Evolutionary conservation across 306 rosid genomes (phyloP), one percentile per base, ranked within the genome.

Genomic region (Mimosa bimucronata): DNA sequence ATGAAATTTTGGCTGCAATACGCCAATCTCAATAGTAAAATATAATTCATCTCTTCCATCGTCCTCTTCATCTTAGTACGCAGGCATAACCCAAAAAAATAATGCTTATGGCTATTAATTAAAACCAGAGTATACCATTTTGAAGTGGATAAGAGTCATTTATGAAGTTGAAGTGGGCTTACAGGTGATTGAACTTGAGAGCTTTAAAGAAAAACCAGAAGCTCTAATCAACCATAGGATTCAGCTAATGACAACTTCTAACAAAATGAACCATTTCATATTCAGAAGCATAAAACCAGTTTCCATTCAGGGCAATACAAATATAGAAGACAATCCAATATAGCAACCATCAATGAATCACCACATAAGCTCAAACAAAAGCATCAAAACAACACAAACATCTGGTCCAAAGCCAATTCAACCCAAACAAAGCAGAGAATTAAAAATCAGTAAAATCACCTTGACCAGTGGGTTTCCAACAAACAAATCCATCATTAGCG

Each of bases 401-500:
- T 5, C 58, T 16, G 61, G 19, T 68, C 26, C 38, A 25, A 25
- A 58, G 26, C 2, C 18, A 50, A 18, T 16, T 23, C n/a, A 34
- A 23, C 13, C n/a, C 0, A 42, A 69, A 28, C 0, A 55, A 76
- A 26, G 19, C 14, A n/a, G 70, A 66, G 38, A 53, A 19, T 2
- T 76, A n/a, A 11, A 34, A 6, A 34, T 7, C 58, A 52, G 58
- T 7, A 1, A 18, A 52, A 55, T 46, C 29, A 94, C 97, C 98
- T 87, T 23, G 85, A 77, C 53, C 11, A 45, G 18, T 15, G 26
- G 90, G 78, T 28, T 78, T 80, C 2, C 86, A 77, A 53, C 99
- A 95, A 10, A 73, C 19, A 41, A 81, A 95, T 0, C 98, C 99
- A 85, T 93, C 93, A 48, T 91, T 93, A 25, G 82, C 91, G 86